Evolutionary conservation across 148 eudicot genomes (phyloP), one percentile per base, ranked within the genome.

Genomic region (Chenopodium formosanum): DNA sequence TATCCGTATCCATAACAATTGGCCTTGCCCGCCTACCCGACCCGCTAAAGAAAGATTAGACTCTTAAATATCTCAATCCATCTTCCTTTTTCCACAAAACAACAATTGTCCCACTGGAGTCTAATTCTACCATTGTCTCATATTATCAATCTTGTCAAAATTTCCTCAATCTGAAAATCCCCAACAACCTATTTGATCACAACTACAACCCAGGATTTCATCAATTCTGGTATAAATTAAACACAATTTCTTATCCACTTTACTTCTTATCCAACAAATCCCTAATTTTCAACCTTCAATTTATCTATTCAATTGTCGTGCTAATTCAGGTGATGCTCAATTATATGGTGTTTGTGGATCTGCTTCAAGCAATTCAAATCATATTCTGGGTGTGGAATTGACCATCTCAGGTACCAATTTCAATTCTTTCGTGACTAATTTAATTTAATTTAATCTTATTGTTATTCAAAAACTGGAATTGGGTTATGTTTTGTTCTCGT

Each of bases 341-440:
- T 64, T 64, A 66, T 31, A 20, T 40, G 50, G 22, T 73, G 48
- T 68, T 16, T 73, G 58, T 58, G 44, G 63, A 79, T 76, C 75
- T 75, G 34, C 83, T 64, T 78, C 81, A 52, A 73, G 40, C 68
- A 72, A 64, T 13, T 20, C 68, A 44, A 69, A 16, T 37, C 48
- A 11, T 79, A 13, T 37, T 70, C 67, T 17, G 69, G 32, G 5
- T 31, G 22, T 66, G 68, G 73, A 83, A 23, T 69, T 83, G 74
- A 31, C 20, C 22, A n/a, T 67, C 53, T 74, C 76, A 83, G 86
- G 86, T 83, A 58, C 44, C 7, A 20, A 22, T 69, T 83, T 48
- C 29, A 3, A 69, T 2, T 69, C n/a, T 31, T 34, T 69, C n/a
- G 34, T 65, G 14, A 14, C 4, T 5, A 19, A 4, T 77, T 2